phyloP scores from a whole-genome alignment of 129 eudicot species.

The Arctium lappa region DNA sequence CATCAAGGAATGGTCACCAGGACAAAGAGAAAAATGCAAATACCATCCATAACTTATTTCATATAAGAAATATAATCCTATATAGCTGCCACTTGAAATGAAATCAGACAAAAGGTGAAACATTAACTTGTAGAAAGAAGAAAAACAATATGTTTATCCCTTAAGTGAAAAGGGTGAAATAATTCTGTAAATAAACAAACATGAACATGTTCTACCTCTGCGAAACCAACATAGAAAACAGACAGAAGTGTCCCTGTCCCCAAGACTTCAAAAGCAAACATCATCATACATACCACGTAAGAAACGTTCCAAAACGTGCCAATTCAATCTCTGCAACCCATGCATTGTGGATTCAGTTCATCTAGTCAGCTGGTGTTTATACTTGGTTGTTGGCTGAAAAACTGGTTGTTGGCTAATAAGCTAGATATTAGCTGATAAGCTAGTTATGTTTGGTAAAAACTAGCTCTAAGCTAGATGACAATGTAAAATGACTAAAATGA shows the following conservation, averaged over 20 bases:
- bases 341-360: too few relatives aligned
- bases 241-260: not conserved
- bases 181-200: not conserved
- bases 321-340: not conserved
- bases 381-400: not conserved
- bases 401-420: not conserved
- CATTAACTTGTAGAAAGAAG: not conserved
- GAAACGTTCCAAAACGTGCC: not conserved
- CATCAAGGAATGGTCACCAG: slow-evolving; percentile 15
- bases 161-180: not conserved
- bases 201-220: not conserved
- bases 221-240: not conserved
- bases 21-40: slow-evolving; percentile 5
- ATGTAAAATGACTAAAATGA: not conserved
- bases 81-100: not conserved
- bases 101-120: not conserved
- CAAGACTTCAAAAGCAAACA: not conserved
- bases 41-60: not conserved
- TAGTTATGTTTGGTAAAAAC: too few relatives aligned
- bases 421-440: not conserved
- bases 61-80: not conserved
- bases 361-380: not conserved
- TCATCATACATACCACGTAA: not conserved
- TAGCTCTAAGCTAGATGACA: not conserved
- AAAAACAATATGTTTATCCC: not conserved